phyloP scores from a whole-genome alignment of 78 protist genomes.

The Anaeramoeba flamelloides region DNA sequence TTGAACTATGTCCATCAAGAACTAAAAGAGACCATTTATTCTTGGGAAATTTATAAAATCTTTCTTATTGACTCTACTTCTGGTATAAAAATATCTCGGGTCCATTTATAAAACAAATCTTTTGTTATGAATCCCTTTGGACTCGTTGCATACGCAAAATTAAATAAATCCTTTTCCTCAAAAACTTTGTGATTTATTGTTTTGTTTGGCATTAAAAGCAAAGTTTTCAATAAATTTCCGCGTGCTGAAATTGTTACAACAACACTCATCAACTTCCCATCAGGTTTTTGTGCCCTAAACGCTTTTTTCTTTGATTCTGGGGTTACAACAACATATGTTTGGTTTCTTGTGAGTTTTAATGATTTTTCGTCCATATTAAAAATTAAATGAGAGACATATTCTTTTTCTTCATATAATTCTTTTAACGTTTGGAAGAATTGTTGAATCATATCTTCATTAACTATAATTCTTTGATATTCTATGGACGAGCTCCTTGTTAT shows the following conservation, averaged over 20 bases:
- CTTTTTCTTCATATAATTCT: background rate
- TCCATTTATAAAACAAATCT: background rate
- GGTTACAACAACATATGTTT: too few relatives aligned
- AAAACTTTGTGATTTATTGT: background rate
- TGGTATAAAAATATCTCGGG: background rate
- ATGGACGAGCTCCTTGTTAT: background rate
- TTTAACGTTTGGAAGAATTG: background rate
- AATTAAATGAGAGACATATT: background rate
- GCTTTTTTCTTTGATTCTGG: background rate
- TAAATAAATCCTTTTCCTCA: background rate
- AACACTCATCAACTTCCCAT: background rate
- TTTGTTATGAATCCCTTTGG: background rate
- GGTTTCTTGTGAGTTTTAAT: background rate
- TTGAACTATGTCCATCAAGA: background rate
- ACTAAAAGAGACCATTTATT: background rate
- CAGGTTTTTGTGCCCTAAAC: background rate
- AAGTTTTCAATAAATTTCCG: background rate
- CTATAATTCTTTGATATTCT: background rate
- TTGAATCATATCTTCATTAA: background rate
- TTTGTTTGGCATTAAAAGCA: background rate
- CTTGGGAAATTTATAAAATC: background rate
- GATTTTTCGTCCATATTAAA: background rate
- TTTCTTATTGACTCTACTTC: too few relatives aligned
- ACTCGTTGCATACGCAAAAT: background rate
- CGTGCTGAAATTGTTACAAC: background rate